Evolutionary conservation across 2,329 filamentous ascomycete genomes (phyloP).

Genomic region (Dactylellina drechsleri): DNA sequence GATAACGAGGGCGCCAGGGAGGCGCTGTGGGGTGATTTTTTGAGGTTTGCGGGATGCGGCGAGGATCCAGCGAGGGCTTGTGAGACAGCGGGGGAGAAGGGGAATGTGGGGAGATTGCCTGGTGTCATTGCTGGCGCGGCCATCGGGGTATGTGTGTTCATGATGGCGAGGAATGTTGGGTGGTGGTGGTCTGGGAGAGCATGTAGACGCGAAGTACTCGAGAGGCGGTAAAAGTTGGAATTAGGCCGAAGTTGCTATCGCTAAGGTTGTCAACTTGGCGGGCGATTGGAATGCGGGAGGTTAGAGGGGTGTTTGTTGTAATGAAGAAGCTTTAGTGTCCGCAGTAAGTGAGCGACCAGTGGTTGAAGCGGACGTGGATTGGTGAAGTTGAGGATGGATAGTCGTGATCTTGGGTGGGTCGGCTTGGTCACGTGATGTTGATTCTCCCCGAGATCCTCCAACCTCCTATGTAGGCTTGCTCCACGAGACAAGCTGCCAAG

Average conservation of each 20-base stretch:
- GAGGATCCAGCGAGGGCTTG: slow-evolving; percentile 51
- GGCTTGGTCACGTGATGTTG: not conserved
- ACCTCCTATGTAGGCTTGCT: too few species aligned
- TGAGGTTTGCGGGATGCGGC: slow-evolving; percentile 39
- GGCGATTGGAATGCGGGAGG: too few species aligned
- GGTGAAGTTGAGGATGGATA: too few species aligned
- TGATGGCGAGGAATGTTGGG: slow-evolving; percentile 3
- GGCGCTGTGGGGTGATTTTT: slow-evolving; percentile 51
- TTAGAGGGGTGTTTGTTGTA: too few species aligned
- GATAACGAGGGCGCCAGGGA: slow-evolving; percentile 48
- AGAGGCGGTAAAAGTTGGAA: not conserved
- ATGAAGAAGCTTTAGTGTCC: too few species aligned
- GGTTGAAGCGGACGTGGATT: too few species aligned
- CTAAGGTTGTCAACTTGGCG: too few species aligned
- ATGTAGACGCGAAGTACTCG: not conserved
- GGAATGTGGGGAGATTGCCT: slow-evolving; percentile 44
- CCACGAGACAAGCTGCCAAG: too few species aligned
- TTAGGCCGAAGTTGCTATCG: not conserved
- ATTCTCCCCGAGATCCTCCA: not conserved
- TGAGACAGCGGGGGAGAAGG: slow-evolving; percentile 50
- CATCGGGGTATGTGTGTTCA: slow-evolving; percentile 51
- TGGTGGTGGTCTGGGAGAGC: not conserved
- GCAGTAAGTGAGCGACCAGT: too few species aligned
- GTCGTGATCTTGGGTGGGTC: too few species aligned
- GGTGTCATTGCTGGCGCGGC: slow-evolving; percentile 48